Evolutionary conservation across 257 asterid species (phyloP).

Genomic region (Fraxinus cuspidata): DNA sequence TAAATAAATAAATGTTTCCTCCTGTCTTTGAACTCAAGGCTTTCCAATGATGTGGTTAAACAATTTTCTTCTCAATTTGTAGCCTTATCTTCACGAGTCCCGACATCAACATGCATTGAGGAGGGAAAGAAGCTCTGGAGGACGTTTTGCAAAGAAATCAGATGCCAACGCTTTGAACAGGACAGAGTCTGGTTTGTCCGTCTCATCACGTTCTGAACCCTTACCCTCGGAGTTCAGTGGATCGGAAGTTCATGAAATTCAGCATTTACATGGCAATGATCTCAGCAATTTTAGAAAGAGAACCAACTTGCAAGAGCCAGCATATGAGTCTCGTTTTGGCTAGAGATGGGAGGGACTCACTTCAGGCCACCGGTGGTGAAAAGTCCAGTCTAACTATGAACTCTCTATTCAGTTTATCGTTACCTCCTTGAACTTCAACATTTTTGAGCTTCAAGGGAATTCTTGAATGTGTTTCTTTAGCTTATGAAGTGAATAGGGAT

Average conservation of each 20-base stretch:
- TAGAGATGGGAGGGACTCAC: slow-evolving; percentile 30
- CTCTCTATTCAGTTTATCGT: slow-evolving; percentile 27
- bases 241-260: slow-evolving; percentile 26
- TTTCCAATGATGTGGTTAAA: not conserved
- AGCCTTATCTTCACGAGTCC: slow-evolving; percentile 92
- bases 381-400: slow-evolving; percentile 26
- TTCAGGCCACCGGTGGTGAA: slow-evolving; percentile 31
- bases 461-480: not conserved
- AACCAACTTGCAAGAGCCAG: slow-evolving; percentile 39
- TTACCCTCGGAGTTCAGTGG: slow-evolving; percentile 33
- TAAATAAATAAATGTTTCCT: not conserved
- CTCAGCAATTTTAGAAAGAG: slow-evolving; percentile 35
- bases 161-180: slow-evolving; percentile 39
- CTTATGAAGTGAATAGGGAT: not conserved
- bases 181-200: slow-evolving; percentile 39
- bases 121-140: slow-evolving; percentile 79
- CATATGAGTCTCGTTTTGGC: slow-evolving; percentile 23
- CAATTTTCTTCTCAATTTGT: slow-evolving; percentile 17
- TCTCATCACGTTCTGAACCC: slow-evolving; percentile 36
- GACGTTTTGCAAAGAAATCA: slow-evolving; percentile 79
- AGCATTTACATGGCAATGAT: slow-evolving; percentile 26
- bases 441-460: not conserved
- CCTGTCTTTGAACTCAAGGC: not conserved
- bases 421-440: not conserved
- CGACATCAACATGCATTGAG: slow-evolving; percentile 93